These are phyloP conservation scores for Meira nashicola DNA, from an alignment of 1,284 basidiomycete genomes.

Conservation along the genomic window DNA sequence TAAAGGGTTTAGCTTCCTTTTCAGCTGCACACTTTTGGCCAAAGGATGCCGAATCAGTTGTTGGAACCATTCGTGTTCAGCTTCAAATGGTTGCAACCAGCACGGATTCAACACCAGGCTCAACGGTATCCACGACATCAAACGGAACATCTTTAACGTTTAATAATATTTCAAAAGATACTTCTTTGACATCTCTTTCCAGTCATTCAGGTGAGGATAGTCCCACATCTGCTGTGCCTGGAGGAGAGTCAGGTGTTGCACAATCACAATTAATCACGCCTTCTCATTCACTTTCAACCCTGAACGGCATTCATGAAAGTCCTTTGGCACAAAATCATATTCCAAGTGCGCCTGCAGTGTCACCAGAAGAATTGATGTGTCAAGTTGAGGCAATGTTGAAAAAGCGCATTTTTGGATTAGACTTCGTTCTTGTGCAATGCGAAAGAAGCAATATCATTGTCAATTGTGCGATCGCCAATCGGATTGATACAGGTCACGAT, in stretches of 20 bases:
- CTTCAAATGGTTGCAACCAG: constrained; percentile 1
- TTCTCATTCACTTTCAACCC: no score
- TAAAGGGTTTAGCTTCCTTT: constrained; percentile 74
- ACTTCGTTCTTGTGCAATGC: constrained; percentile 39
- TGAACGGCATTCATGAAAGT: no score
- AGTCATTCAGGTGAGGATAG: constrained; percentile 58
- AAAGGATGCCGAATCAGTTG: constrained; percentile 75
- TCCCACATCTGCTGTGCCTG: constrained; percentile 59
- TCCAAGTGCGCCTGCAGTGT: constrained; percentile 6
- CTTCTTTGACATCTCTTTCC: constrained; percentile 55
- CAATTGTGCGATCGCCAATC: not conserved
- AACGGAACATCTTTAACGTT: not conserved
- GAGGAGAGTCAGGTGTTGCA: constrained; percentile 35
- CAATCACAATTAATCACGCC: not conserved
- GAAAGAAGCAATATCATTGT: constrained; percentile 13
- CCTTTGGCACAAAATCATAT: not conserved
- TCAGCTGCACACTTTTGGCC: constrained; percentile 88
- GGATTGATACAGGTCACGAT: not conserved
- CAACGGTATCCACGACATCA: constrained; percentile 44
- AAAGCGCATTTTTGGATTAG: constrained; percentile 31
- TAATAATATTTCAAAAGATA: constrained; percentile 8
- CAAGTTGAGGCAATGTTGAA: constrained; percentile 35
- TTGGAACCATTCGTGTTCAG: constrained; percentile 68
- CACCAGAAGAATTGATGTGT: constrained; percentile 29
- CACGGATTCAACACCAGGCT: no score